These are phyloP conservation scores for Exobasidium cylindrosporum DNA, from an alignment of 1,284 basidiomycete genomes.

Conservation along the genomic window DNA sequence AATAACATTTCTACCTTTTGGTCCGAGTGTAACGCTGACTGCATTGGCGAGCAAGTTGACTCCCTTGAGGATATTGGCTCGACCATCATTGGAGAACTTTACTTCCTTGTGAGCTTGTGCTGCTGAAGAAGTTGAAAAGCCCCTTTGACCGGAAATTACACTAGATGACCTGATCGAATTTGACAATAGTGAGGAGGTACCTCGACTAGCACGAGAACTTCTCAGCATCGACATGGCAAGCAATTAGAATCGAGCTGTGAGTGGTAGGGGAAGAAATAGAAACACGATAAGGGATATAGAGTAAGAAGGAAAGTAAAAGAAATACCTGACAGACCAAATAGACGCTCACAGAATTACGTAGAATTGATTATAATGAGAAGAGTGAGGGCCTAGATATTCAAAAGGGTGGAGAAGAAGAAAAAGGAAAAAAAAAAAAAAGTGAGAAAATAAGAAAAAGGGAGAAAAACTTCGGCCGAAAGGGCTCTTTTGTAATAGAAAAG, in stretches of 20 bases:
- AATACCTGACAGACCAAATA: neutral
- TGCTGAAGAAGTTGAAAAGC: constrained; percentile 31
- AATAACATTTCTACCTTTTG: constrained; percentile 98
- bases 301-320: neutral
- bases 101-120: constrained; percentile 73
- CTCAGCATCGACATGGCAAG: constrained; percentile 15
- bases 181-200: neutral
- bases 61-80: constrained; percentile 88
- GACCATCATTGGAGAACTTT: constrained; percentile 92
- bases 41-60: constrained; percentile 81
- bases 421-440: too few species aligned
- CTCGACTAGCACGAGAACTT: neutral
- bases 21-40: constrained; percentile 85
- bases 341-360: neutral
- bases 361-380: too few species aligned
- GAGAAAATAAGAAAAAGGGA: too few species aligned
- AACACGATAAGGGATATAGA: constrained; percentile 11
- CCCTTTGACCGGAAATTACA: neutral
- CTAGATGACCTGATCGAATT: constrained; percentile 3
- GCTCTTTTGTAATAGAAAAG: constrained; percentile 7
- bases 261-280: constrained; percentile 28
- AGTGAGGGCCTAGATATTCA: too few species aligned
- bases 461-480: neutral
- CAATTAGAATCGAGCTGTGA: too few species aligned
- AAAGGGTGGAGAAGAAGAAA: too few species aligned